Percentiles rank a stretch among this genome's conserved stretches.
phyloP scores from a whole-genome alignment of 2,329 filamentous ascomycete genomes.

The Cladobotryum protrusum region DNA sequence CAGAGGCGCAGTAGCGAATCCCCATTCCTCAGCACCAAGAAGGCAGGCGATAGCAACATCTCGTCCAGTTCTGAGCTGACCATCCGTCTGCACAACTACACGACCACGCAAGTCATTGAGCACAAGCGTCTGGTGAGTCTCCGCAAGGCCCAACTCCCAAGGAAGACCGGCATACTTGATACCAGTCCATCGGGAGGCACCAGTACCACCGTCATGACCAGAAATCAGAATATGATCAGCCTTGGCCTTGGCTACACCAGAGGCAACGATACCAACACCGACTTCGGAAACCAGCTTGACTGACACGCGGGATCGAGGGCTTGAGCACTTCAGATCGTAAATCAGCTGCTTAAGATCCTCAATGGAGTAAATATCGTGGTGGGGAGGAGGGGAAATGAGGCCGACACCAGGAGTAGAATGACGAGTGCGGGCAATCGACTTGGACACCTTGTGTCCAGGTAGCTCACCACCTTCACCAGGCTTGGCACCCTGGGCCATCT shows the following conservation, averaged over 20 bases:
- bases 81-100: conserved; percentile 94
- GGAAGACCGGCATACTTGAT: conserved; percentile 97
- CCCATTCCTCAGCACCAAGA: conserved; percentile 96
- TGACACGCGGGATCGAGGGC: conserved; percentile 83
- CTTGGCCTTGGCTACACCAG: conserved; percentile 95
- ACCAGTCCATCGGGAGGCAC: conserved; percentile 94
- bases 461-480: conserved; percentile 96
- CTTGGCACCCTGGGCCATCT: conserved; percentile 98
- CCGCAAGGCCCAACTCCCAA: conserved; percentile 93
- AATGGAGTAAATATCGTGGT: conserved; percentile 98
- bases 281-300: conserved; percentile 98
- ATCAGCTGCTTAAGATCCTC: conserved; percentile 97
- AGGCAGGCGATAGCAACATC: conserved; percentile 93
- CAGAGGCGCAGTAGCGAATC: conserved; percentile 87
- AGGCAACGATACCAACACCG: conserved; percentile 94
- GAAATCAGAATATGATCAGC: conserved; percentile 96
- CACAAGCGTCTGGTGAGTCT: conserved; percentile 94
- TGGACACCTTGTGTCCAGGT: conserved; percentile 93
- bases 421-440: conserved; percentile 86
- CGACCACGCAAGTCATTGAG: conserved; percentile 92
- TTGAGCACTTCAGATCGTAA: conserved; percentile 95
- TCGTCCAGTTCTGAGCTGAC: conserved; percentile 84
- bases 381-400: conserved; percentile 89
- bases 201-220: conserved; percentile 93
- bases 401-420: conserved; percentile 96